Evolutionary conservation across 1,284 basidiomycete species (phyloP), one percentile per base, ranked within the genome.

Genomic region (Tilletiopsis washingtonensis): DNA sequence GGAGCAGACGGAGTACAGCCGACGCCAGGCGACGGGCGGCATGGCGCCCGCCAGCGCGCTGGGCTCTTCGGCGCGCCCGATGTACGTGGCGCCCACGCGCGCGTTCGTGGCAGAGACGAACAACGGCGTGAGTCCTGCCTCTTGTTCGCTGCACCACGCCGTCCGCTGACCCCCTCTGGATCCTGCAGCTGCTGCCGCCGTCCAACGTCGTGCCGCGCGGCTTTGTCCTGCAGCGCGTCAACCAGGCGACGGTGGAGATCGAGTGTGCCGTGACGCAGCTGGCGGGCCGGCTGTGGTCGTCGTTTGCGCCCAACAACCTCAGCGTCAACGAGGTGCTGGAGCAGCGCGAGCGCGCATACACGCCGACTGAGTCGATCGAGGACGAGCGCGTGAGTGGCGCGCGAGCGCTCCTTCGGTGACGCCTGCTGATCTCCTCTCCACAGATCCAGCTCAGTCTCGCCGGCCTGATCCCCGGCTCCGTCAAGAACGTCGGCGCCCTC

Each of bases 281-380:
- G 3, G 46, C 46, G n/a, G 46, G 46, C 23, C 37, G 46, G 15
- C 2, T 47, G 3, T 47, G 37, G 36, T 41, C 34, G 34, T 41
- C 38, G 6, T 21, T 41, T 3, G 46, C 41, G 32, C 32, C 32
- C 32, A 12, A 11, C 32, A 17, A 34, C 12, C 32, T 17, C 1
- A 11, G 1, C 17, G 12, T 17, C 3, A 11, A 17, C 32, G 17
- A 34, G 32, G 32, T 34, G 12, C 17, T 34, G 32, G 32, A 34
- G 32, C 32, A 34, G 32, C 32, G 32, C 12, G 32, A 34, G 32
- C 12, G 1, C 32, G 2, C 32, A 17, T 34, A 34, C 32, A 34
- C 32, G 12, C 12, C 17, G 32, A 34, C 12, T 3, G 3, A n/a
- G n/a, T n/a, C n/a, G n/a, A n/a, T n/a, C n/a, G n/a, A n/a, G n/a